Percentiles rank a stretch among this genome's conserved stretches.
phyloP scores from a whole-genome alignment of 768 basidiomycete genomes.

The Dendrothele bispora region DNA sequence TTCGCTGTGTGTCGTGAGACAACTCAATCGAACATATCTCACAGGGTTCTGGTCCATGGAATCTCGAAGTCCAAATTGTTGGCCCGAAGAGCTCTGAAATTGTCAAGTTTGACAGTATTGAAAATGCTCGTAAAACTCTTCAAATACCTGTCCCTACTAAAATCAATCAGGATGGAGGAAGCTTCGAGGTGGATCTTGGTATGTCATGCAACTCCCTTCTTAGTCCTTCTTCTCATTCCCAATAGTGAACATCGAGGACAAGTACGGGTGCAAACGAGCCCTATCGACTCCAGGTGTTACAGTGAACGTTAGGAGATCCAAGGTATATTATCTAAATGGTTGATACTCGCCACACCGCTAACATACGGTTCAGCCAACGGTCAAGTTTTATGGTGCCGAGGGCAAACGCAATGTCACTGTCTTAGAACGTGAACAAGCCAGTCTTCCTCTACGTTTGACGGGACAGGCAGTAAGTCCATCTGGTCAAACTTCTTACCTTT shows the following conservation, averaged over 20 bases:
- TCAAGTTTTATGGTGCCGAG: constrained; percentile 75
- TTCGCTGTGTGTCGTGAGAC: background rate
- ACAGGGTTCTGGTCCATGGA: constrained; percentile 91
- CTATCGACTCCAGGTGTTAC: constrained; percentile 75
- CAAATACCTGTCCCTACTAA: constrained; percentile 67
- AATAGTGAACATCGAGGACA: constrained; percentile 81
- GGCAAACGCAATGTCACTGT: constrained; percentile 59
- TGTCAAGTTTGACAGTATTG: constrained; percentile 54
- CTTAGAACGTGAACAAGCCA: constrained; percentile 70
- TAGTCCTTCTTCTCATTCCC: background rate
- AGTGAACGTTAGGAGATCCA: constrained; percentile 81
- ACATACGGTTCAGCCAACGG: constrained; percentile 66
- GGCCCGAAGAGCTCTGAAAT: constrained; percentile 68
- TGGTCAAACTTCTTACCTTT: constrained; percentile 1
- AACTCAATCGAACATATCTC: constrained; percentile 1
- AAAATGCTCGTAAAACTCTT: constrained; percentile 52
- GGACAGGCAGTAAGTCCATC: constrained; percentile 75
- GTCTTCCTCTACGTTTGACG: constrained; percentile 81
- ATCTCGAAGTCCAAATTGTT: constrained; percentile 77
- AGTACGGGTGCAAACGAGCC: constrained; percentile 79
- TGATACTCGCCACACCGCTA: background rate
- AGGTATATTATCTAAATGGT: constrained; percentile 44
- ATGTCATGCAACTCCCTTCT: background rate
- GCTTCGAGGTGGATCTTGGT: constrained; percentile 81
- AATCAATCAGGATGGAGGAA: constrained; percentile 68